Evolutionary conservation across 352 stramenopile genomes (phyloP).

Genomic region (Pythium grandisporangium): DNA sequence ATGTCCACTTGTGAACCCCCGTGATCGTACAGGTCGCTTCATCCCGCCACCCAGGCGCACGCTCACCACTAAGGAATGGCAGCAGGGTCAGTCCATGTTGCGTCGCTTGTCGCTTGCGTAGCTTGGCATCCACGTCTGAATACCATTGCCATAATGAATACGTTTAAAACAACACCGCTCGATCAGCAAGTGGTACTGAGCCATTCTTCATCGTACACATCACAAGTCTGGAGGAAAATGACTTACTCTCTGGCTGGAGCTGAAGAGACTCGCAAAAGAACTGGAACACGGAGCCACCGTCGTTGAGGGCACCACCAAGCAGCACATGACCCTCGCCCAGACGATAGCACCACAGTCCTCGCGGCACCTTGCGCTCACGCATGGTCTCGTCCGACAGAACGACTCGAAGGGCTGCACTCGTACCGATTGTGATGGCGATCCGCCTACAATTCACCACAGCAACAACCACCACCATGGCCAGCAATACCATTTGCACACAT

Average conservation of each 20-base stretch:
- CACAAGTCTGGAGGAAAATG: too few species aligned
- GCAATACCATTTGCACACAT: too few species aligned
- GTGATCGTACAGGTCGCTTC: slow-evolving; percentile 87
- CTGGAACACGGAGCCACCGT: slow-evolving; percentile 94
- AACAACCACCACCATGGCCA: too few species aligned
- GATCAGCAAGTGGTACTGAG: too few species aligned
- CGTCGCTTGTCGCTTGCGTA: slow-evolving; percentile 24
- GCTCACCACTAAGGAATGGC: slow-evolving; percentile 91
- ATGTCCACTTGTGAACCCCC: slow-evolving; percentile 89
- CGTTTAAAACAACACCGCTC: neutral
- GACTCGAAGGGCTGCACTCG: slow-evolving; percentile 89
- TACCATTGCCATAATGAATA: slow-evolving; percentile 1
- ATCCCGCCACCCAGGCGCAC: slow-evolving; percentile 88
- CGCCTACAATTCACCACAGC: slow-evolving; percentile 24
- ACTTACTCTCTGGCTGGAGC: slow-evolving; percentile 32
- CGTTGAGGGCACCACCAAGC: slow-evolving; percentile 92
- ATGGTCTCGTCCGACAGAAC: slow-evolving; percentile 51
- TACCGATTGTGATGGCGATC: slow-evolving; percentile 93
- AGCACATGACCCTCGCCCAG: slow-evolving; percentile 80
- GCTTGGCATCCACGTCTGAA: slow-evolving; percentile 15
- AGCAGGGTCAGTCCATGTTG: slow-evolving; percentile 79
- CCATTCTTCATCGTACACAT: too few species aligned
- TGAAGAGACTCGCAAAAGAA: slow-evolving; percentile 81
- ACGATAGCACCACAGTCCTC: slow-evolving; percentile 93
- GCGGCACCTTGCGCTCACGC: slow-evolving; percentile 58